Evolutionary conservation across 768 basidiomycete genomes (phyloP).

Genomic region (Naganishia randhawae): DNA sequence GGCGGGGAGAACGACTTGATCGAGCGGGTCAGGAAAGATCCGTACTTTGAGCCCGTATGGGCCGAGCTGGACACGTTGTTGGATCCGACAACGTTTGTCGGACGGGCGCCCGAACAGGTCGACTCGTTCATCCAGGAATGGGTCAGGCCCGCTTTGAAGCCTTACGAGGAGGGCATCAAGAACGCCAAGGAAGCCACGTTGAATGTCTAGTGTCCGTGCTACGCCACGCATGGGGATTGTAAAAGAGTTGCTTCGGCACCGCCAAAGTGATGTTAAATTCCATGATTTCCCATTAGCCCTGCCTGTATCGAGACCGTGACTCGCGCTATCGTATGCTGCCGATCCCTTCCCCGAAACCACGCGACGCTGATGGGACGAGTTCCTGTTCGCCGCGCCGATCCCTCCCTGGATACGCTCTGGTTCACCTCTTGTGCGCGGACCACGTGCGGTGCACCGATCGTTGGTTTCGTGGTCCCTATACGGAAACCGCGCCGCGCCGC

Average conservation of each 20-base stretch:
- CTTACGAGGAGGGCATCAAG: slow-evolving; percentile 50
- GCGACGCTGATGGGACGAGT: too few relatives aligned
- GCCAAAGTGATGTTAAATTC: too few relatives aligned
- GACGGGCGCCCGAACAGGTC: slow-evolving; percentile 92
- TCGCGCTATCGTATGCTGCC: too few relatives aligned
- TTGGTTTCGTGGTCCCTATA: too few relatives aligned
- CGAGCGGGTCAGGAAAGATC: slow-evolving; percentile 70
- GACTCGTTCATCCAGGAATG: slow-evolving; percentile 79
- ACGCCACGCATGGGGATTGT: background rate
- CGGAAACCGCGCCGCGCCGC: too few relatives aligned
- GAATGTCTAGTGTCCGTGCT: slow-evolving; percentile 44
- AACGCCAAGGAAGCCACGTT: slow-evolving; percentile 52
- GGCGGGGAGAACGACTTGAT: slow-evolving; percentile 95
- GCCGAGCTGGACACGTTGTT: slow-evolving; percentile 70
- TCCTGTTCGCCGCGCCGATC: too few relatives aligned
- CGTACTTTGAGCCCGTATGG: slow-evolving; percentile 88
- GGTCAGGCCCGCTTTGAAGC: slow-evolving; percentile 73
- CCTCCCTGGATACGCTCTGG: too few relatives aligned
- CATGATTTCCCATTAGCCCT: too few relatives aligned
- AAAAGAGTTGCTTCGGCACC: background rate
- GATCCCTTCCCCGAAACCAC: too few relatives aligned
- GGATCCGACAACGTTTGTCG: slow-evolving; percentile 83
- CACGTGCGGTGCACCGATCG: too few relatives aligned
- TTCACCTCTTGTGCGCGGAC: too few relatives aligned
- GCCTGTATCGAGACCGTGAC: too few relatives aligned